Percentiles rank a stretch among this genome's conserved stretches.
phyloP scores from a whole-genome alignment of 768 basidiomycete species.

The Inosperma sp. region DNA sequence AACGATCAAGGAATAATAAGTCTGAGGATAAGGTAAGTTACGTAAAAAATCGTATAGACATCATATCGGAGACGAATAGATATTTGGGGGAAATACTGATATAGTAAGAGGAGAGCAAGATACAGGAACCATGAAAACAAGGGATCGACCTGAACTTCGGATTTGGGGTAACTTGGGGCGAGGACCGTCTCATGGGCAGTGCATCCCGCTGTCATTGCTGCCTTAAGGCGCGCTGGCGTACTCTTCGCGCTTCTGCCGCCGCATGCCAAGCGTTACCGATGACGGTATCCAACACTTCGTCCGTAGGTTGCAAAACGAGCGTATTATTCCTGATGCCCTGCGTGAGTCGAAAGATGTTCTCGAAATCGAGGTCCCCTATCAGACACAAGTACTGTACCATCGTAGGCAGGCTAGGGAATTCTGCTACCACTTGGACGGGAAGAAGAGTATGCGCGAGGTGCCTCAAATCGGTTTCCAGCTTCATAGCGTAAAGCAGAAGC shows the following conservation, averaged over 20 bases:
- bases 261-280: slow-evolving; percentile 68
- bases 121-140: neutral
- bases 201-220: neutral
- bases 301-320: slow-evolving; percentile 47
- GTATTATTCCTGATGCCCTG: slow-evolving; percentile 67
- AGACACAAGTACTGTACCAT: slow-evolving; percentile 52
- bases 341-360: slow-evolving; percentile 37
- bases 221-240: slow-evolving; percentile 23
- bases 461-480: slow-evolving; percentile 45
- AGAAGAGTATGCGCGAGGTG: slow-evolving; percentile 49
- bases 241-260: slow-evolving; percentile 56
- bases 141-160: neutral
- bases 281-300: slow-evolving; percentile 42
- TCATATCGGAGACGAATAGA: neutral
- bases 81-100: neutral
- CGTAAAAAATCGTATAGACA: neutral
- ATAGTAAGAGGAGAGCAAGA: slow-evolving; percentile 2
- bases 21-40: neutral
- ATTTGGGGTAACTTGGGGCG: neutral
- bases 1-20: neutral
- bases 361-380: slow-evolving; percentile 34
- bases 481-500: slow-evolving; percentile 54
- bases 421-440: slow-evolving; percentile 48
- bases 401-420: slow-evolving; percentile 56
- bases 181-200: neutral